Base-by-base conservation (phyloP, 305 asterid genomes). In the Solanum hybrid region DNA sequence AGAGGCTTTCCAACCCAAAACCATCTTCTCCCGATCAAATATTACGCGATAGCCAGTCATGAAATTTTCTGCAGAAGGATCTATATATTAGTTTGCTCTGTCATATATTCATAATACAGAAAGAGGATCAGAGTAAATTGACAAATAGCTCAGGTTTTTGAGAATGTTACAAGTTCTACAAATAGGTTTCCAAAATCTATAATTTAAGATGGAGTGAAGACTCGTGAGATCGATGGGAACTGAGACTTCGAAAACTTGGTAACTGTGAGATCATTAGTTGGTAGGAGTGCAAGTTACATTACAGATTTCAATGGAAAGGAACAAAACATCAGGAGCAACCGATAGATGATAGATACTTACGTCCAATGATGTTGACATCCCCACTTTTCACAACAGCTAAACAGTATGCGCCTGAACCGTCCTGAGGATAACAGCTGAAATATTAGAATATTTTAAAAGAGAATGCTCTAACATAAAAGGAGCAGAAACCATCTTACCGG, bases 11-110 rank as follows among this genome's bases (percentile, higher is more conserved):
- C 99, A 97, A n/a, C 99, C 98, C 94, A 97, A 90, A 92, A 92
- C 93, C 98, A 94, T 95, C 91, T 96, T 95, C 92, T 96, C 99
- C 1, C 98, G 97, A 91, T 97, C 97, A 83, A 97, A 97, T 85
- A 96, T 93, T 9, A 96, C 91, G 10, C 97, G 96, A 51, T 97
- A 94, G 75, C 99, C 99, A 29, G 96, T 91, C 99, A 97, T 95
- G 78, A 96, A 96, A 89, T 97, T 96, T 91, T 97, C 99, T 97
- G 96, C 82, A 39, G 32, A 92, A 38, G 65, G 88, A 83, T 77
- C 29, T 33, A 20, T 34, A 20, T 26, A 51, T 38, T 75, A 51
- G 89, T 79, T 89, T 57, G 45, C 13, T 88, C 85, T 68, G 84
- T 29, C 29, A 82, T 31, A 11, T 29, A 17, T 70, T 89, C 70